Percentiles rank a stretch among this genome's conserved stretches.
Conservation (phyloP, 176 grass and related monocot genomes). For the Lolium rigidum region DNA sequence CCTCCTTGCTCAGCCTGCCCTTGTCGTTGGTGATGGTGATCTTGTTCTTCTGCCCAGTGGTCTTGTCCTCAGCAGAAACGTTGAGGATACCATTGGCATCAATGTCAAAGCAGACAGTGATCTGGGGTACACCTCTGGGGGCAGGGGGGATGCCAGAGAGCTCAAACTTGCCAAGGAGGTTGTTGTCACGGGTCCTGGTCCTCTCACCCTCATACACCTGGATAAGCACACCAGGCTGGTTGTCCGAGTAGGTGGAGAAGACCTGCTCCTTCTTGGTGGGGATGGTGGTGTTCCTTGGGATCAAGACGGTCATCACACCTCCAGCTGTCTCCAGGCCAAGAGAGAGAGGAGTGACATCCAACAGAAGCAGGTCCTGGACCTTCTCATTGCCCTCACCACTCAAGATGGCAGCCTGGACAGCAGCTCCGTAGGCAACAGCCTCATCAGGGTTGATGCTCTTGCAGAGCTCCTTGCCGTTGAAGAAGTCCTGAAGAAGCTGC, state of each 20-base stretch:
- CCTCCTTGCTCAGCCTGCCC: constrained; percentile 63
- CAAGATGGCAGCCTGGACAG: constrained; percentile 64
- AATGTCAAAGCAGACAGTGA: constrained; percentile 67
- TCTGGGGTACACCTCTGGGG: constrained; percentile 57
- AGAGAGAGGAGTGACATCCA: constrained; percentile 64
- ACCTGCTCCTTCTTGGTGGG: constrained; percentile 74
- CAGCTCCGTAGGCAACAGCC: constrained; percentile 55
- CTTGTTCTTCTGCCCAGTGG: constrained; percentile 71
- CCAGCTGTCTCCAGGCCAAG: constrained; percentile 53
- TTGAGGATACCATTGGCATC: constrained; percentile 68
- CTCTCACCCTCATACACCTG: constrained; percentile 72
- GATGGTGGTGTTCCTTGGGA: constrained; percentile 71
- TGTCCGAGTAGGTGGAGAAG: constrained; percentile 64
- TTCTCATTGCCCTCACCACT: constrained; percentile 74
- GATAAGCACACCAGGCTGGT: constrained; percentile 64
- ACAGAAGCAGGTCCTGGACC: constrained; percentile 64
- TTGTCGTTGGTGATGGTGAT: constrained; percentile 77
- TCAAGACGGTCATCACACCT: constrained; percentile 66
- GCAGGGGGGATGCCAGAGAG: constrained; percentile 61
- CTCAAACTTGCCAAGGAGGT: constrained; percentile 66
- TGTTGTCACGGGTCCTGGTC: constrained; percentile 67
- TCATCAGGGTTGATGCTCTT: constrained; percentile 72
- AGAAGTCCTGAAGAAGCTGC: constrained; percentile 68
- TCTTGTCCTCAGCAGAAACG: constrained; percentile 64
- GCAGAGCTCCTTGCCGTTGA: constrained; percentile 68